phyloP scores from a whole-genome alignment of 257 asterid species.

The Capsicum baccatum region DNA sequence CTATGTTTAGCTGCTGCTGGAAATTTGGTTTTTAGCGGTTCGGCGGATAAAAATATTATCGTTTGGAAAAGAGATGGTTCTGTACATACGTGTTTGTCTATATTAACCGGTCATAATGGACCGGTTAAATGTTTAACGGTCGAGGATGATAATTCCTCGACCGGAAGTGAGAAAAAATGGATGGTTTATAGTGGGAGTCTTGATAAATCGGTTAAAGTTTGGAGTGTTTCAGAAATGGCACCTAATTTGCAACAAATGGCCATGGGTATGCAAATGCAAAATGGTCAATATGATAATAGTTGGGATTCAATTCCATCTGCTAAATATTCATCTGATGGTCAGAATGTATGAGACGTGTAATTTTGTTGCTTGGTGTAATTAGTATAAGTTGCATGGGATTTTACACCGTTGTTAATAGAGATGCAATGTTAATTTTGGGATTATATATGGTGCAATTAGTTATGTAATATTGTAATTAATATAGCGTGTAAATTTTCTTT shows the following conservation, averaged over 20 bases:
- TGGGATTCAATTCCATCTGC: conserved; percentile 69
- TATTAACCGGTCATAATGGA: conserved; percentile 80
- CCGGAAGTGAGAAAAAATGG: conserved; percentile 55
- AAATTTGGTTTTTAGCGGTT: conserved; percentile 66
- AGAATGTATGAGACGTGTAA: conserved; percentile 14
- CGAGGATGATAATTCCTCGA: conserved; percentile 55
- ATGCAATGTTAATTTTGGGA: neutral
- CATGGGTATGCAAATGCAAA: conserved; percentile 34
- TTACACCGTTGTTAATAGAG: neutral
- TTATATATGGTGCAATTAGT: neutral
- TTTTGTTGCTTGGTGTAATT: conserved; percentile 14
- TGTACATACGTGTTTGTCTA: conserved; percentile 65
- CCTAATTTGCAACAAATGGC: conserved; percentile 49
- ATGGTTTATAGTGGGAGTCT: conserved; percentile 82
- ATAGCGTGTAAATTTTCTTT: conserved; percentile 20
- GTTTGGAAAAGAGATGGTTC: conserved; percentile 73
- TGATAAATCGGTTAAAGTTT: conserved; percentile 79
- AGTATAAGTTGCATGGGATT: neutral
- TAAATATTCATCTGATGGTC: conserved; percentile 46
- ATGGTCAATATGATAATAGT: conserved; percentile 34
- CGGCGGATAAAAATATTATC: conserved; percentile 78
- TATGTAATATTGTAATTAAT: neutral
- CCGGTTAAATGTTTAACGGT: conserved; percentile 80
- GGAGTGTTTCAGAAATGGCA: conserved; percentile 78
- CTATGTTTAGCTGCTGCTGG: conserved; percentile 71